Evolutionary conservation across 1,139 yeast species (phyloP).

Genomic region (Protomyces inundatus): DNA sequence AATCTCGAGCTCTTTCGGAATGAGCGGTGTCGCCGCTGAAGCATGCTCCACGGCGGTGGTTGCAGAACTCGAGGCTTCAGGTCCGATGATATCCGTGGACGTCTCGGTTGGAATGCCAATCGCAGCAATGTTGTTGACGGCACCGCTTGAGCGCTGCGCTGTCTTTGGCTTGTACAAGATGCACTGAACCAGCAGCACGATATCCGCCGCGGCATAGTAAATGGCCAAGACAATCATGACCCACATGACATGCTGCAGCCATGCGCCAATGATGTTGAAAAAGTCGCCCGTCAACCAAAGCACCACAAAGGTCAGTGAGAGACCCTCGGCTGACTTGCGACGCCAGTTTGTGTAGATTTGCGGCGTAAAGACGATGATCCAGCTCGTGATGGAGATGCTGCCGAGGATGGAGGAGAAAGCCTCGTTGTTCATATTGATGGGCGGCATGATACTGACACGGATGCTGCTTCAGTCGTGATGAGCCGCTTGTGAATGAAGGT

Average conservation of each 20-base stretch:
- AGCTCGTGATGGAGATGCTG: constrained; percentile 36
- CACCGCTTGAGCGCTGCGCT: background rate
- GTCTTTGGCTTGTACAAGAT: constrained; percentile 43
- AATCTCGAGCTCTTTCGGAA: constrained; percentile 5
- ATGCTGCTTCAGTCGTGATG: no score
- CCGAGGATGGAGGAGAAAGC: constrained; percentile 25
- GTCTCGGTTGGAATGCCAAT: constrained; percentile 8
- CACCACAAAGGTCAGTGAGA: constrained; percentile 61
- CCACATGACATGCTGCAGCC: constrained; percentile 68
- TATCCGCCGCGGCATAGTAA: constrained; percentile 85
- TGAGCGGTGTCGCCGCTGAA: constrained; percentile 29
- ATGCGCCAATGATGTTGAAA: constrained; percentile 59
- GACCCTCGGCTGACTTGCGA: constrained; percentile 70
- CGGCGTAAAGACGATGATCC: constrained; percentile 75
- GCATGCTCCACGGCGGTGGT: constrained; percentile 35
- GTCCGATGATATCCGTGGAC: constrained; percentile 21
- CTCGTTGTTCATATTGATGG: constrained; percentile 20
- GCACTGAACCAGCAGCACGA: constrained; percentile 57
- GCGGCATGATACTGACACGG: constrained; percentile 5
- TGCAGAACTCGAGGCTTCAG: constrained; percentile 26
- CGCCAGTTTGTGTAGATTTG: constrained; percentile 81
- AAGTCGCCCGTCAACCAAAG: constrained; percentile 74
- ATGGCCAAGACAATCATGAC: constrained; percentile 71
- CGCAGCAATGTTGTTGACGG: constrained; percentile 1
- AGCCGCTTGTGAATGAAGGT: no score